Percentiles rank a stretch among this genome's conserved stretches.
Evolutionary conservation across 2,329 filamentous ascomycete species (phyloP).

Genomic region (Cladosporium sp.): DNA sequence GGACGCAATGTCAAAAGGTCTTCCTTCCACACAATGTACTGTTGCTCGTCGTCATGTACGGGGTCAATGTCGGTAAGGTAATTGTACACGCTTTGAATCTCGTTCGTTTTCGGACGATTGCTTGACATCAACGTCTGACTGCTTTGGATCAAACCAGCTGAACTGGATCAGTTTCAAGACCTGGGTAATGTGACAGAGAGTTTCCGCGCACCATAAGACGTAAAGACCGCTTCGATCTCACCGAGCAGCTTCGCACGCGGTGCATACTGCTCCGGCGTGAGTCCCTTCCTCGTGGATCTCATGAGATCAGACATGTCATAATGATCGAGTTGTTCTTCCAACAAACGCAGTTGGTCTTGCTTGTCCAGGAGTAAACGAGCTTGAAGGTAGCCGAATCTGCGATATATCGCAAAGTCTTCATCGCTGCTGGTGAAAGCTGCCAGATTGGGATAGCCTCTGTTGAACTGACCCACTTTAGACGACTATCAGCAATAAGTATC

Average conservation of each 20-base stretch:
- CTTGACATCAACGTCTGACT: slow-evolving; percentile 31
- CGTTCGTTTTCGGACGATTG: slow-evolving; percentile 33
- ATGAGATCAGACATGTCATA: slow-evolving; percentile 22
- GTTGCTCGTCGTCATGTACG: slow-evolving; percentile 28
- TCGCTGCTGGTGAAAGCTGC: slow-evolving; percentile 45
- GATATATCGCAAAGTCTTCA: slow-evolving; percentile 45
- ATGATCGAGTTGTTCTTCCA: slow-evolving; percentile 31
- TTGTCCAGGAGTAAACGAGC: slow-evolving; percentile 38
- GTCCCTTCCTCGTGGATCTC: neutral
- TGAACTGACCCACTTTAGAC: slow-evolving; percentile 11
- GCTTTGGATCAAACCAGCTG: slow-evolving; percentile 16
- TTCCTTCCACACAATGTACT: slow-evolving; percentile 41
- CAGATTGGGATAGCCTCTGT: slow-evolving; percentile 40
- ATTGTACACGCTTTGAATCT: slow-evolving; percentile 37
- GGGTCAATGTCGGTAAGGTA: slow-evolving; percentile 29
- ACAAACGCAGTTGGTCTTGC: slow-evolving; percentile 32
- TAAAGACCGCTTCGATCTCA: slow-evolving; percentile 18
- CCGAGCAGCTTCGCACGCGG: slow-evolving; percentile 10
- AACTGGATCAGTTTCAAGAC: neutral
- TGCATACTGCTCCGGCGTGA: neutral
- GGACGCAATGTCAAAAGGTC: slow-evolving; percentile 43
- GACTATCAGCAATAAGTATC: neutral
- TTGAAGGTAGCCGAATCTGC: slow-evolving; percentile 45
- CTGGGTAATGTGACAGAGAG: neutral
- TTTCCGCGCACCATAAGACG: slow-evolving; percentile 14